Conservation (phyloP, 202 grass and related monocot species). For the Hordeum pubiflorum region DNA sequence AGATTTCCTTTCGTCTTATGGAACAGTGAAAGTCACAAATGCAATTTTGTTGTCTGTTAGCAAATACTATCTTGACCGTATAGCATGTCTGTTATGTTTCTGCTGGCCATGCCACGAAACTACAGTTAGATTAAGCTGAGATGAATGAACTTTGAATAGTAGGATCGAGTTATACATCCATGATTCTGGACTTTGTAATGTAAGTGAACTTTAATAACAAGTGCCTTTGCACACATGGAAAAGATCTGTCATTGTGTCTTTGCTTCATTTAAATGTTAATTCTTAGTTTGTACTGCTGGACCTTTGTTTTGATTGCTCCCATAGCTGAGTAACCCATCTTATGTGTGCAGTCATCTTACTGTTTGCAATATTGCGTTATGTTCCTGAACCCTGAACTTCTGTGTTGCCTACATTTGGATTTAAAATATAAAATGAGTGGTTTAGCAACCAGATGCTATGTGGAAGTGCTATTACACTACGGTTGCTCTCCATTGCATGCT, state of each 20-base stretch:
- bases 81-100: neutral
- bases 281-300: neutral
- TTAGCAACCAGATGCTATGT: neutral
- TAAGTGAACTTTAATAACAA: slow-evolving; percentile 4
- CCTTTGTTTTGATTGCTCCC: no score
- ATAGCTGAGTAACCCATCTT: no score
- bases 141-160: slow-evolving; percentile 1
- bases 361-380: neutral
- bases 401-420: neutral
- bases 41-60: neutral
- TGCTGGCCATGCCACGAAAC: neutral
- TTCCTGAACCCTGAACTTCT: neutral
- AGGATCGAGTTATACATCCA: neutral
- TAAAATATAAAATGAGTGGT: neutral
- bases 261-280: neutral
- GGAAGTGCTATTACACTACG: neutral
- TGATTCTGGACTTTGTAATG: neutral
- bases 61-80: neutral
- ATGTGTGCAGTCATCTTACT: no score
- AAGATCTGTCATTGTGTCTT: neutral
- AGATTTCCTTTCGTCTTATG: slow-evolving; percentile 6
- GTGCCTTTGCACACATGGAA: neutral
- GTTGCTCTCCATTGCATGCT: neutral
- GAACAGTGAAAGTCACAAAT: neutral
- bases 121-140: slow-evolving; percentile 10